phyloP scores from a whole-genome alignment of 176 grass and related monocot genomes.

The Tillandsia fasciculata region DNA sequence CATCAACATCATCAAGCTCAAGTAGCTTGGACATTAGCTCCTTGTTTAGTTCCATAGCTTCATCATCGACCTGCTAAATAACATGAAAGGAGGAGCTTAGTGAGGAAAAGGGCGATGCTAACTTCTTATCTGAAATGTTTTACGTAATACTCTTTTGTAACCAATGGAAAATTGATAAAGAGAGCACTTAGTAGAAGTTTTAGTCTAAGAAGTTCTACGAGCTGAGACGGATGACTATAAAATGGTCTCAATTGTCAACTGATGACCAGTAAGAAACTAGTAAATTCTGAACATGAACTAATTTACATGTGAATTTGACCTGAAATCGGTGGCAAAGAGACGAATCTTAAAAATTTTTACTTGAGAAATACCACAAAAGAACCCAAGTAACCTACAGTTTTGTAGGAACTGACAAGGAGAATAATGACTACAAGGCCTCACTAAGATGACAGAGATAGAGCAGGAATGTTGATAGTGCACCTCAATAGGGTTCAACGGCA shows the following conservation, averaged over 20 bases:
- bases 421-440: background rate
- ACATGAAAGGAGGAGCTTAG: background rate
- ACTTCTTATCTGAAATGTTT: background rate
- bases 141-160: background rate
- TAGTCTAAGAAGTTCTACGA: background rate
- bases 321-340: too few species aligned
- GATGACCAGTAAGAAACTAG: background rate
- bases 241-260: background rate
- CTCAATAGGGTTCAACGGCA: slow-evolving; percentile 74
- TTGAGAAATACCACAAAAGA: too few species aligned
- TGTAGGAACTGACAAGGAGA: background rate
- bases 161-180: background rate
- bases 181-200: background rate
- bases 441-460: slow-evolving; percentile 6
- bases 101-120: background rate
- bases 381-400: too few species aligned
- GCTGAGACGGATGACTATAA: background rate
- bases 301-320: background rate
- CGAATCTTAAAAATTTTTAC: too few species aligned
- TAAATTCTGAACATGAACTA: background rate
- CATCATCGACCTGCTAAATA: slow-evolving; percentile 56
- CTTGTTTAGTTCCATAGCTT: slow-evolving; percentile 93
- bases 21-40: slow-evolving; percentile 74
- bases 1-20: slow-evolving; percentile 96
- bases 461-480: slow-evolving; percentile 27